Evolutionary conservation across 768 basidiomycete species (phyloP), one percentile per base, ranked within the genome.

Genomic region (Tulasnella sp.): DNA sequence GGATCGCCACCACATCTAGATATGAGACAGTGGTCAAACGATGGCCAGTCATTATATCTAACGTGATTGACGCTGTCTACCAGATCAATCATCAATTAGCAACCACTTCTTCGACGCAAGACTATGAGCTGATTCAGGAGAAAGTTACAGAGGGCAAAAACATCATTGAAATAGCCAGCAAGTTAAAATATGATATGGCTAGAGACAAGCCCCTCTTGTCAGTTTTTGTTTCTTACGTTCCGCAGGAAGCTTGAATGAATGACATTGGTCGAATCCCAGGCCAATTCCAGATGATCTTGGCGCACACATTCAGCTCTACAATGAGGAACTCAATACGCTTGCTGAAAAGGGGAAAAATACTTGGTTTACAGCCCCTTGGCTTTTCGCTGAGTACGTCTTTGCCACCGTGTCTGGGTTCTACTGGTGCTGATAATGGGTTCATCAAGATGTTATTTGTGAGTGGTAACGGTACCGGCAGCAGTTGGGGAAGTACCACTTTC

Each of bases 311-410:
- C 71, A 76, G 0, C 65, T 72, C n/a, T 98, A 90, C 67, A 96
- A 99, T 57, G 58, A 66, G 0, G 81, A 89, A 56, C 69, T 99
- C 10, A 63, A 63, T 4, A 63, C 65, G 0, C 70, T 85, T 1
- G 66, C 67, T 0, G 63, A 68, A 24, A 62, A 69, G 1, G 63
- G 65, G 3, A 69, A 72, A 58, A 72, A 79, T 54, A 84, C 82
- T 0, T 99, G 93, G 93, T 90, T 88, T 62, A 83, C 77, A 6
- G 78, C 86, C 4, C 88, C 91, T 1, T 99, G 93, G 93, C 72
- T 99, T n/a, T 96, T 73, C 63, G 89, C 90, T 51, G 93, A 96
- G 81, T 95, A 69, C 57, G 83, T 66, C 47, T n/a, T 35, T 15
- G 37, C 43, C 37, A n/a, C 24, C 13, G n/a, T 33, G n/a, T 5